Evolutionary conservation across 1,284 basidiomycete genomes (phyloP).

Genomic region (Chondrostereum purpureum): DNA sequence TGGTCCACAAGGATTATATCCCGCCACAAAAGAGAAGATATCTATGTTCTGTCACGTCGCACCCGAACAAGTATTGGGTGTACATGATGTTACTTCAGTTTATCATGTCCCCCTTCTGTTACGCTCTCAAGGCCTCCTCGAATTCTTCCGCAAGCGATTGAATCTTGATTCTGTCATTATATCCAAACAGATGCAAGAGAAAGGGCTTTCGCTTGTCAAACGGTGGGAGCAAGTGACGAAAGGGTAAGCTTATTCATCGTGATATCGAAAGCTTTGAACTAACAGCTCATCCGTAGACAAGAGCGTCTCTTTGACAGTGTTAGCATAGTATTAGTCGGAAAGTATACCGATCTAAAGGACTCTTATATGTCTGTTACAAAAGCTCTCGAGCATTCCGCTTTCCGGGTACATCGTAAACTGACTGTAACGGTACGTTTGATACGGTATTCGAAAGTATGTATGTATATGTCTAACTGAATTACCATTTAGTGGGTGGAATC

Average conservation of each 20-base stretch:
- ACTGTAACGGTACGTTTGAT: conserved; percentile 68
- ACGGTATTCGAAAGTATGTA: conserved; percentile 8
- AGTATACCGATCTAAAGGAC: conserved; percentile 96
- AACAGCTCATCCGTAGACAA: conserved; percentile 46
- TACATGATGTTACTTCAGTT: conserved; percentile 94
- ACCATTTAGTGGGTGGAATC: conserved; percentile 96
- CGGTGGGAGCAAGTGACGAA: conserved; percentile 85
- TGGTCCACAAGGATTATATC: conserved; percentile 67
- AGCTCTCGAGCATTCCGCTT: conserved; percentile 93
- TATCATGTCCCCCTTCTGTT: conserved; percentile 97
- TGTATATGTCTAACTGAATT: conserved; percentile 5
- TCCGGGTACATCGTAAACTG: conserved; percentile 84
- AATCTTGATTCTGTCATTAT: conserved; percentile 61
- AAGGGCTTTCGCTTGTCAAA: conserved; percentile 60
- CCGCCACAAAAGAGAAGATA: conserved; percentile 89
- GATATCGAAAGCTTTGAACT: conserved; percentile 7
- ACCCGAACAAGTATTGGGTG: conserved; percentile 90
- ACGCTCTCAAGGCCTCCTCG: conserved; percentile 86
- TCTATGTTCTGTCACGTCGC: conserved; percentile 99
- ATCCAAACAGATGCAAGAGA: conserved; percentile 48
- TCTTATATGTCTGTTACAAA: conserved; percentile 99
- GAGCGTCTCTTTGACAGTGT: conserved; percentile 92
- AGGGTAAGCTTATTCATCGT: conserved; percentile 35
- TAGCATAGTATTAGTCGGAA: conserved; percentile 90
- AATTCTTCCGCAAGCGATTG: conserved; percentile 80